phyloP scores from a whole-genome alignment of 2,329 filamentous ascomycete species.

The Pseudofabraea citricarpa region DNA sequence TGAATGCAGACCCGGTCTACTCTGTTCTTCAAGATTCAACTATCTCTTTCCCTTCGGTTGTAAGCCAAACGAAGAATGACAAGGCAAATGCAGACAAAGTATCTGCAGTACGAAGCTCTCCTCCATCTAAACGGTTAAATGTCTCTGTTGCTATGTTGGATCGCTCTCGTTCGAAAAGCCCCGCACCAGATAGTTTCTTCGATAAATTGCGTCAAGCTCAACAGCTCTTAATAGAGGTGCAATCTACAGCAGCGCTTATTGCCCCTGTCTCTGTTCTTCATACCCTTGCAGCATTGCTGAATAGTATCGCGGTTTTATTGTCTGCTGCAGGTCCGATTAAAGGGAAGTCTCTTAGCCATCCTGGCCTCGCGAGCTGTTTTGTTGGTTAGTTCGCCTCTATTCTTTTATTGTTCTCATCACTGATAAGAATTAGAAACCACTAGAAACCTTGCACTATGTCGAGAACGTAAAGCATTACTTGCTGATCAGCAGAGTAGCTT shows the following conservation, averaged over 20 bases:
- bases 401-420: neutral
- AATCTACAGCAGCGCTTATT: conserved; percentile 40
- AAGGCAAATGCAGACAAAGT: conserved; percentile 17
- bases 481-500: conserved; percentile 13
- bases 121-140: conserved; percentile 18
- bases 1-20: conserved; percentile 77
- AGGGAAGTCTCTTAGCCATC: conserved; percentile 41
- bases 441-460: conserved; percentile 61
- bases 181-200: conserved; percentile 31
- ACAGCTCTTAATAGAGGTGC: conserved; percentile 59
- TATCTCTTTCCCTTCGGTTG: conserved; percentile 74
- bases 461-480: conserved; percentile 54
- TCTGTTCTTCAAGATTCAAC: conserved; percentile 91
- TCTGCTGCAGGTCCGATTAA: conserved; percentile 53
- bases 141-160: conserved; percentile 9
- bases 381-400: conserved; percentile 30
- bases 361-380: conserved; percentile 56
- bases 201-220: conserved; percentile 55
- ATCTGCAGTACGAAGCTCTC: conserved; percentile 11
- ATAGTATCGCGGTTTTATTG: conserved; percentile 60
- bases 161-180: conserved; percentile 14
- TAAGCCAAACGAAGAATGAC: conserved; percentile 15
- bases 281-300: conserved; percentile 56
- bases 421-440: conserved; percentile 49
- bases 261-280: conserved; percentile 55